Conservation (phyloP, 2,329 filamentous ascomycete species). For the Dissoconium aciculare region DNA sequence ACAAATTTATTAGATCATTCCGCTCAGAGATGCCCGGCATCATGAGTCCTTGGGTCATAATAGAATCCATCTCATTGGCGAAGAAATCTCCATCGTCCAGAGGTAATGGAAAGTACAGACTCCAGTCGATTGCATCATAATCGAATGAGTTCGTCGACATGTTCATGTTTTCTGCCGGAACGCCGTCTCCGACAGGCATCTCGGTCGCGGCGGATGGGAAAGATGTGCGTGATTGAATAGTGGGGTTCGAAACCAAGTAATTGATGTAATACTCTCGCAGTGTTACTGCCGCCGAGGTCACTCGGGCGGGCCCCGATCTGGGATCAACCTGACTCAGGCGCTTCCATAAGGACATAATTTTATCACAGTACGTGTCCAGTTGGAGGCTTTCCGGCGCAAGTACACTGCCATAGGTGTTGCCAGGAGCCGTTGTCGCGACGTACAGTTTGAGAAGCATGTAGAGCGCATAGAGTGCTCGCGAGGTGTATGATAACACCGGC, state of each 20-base stretch:
- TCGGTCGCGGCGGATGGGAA: no score
- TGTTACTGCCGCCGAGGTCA: constrained; percentile 8
- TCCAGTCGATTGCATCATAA: background rate
- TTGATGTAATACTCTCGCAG: constrained; percentile 12
- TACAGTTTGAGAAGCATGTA: constrained; percentile 17
- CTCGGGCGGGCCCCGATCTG: constrained; percentile 10
- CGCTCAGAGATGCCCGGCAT: no score
- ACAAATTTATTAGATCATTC: no score
- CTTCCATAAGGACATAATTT: constrained; percentile 7
- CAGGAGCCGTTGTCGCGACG: constrained; percentile 14
- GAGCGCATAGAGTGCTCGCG: constrained; percentile 15
- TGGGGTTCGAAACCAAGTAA: constrained; percentile 5
- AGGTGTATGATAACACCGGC: constrained; percentile 13
- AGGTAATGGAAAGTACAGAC: background rate
- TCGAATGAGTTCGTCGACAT: background rate
- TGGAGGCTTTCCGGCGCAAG: constrained; percentile 16
- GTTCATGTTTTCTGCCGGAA: no score
- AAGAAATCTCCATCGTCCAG: no score
- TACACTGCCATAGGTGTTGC: constrained; percentile 16
- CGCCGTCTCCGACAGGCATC: no score
- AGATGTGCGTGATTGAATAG: no score
- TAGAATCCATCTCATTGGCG: no score
- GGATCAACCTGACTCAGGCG: constrained; percentile 7
- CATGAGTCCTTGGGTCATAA: no score
- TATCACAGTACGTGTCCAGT: constrained; percentile 16